Evolutionary conservation across 2,329 filamentous ascomycete genomes (phyloP), one percentile per base, ranked within the genome.

Genomic region (Trichothecium sympodiale): DNA sequence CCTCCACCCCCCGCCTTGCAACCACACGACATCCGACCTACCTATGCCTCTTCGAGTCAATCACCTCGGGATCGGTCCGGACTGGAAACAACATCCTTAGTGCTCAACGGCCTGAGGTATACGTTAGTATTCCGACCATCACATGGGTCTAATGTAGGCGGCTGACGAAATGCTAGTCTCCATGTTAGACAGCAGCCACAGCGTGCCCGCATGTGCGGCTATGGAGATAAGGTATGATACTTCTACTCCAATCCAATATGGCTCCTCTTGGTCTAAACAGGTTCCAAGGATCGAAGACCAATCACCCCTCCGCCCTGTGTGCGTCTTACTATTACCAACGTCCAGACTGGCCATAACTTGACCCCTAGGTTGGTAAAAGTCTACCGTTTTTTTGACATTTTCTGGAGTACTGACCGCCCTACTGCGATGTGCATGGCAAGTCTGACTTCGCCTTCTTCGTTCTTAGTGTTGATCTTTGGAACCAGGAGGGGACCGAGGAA

Each of bases 251-350:
- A 15, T 23, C 5, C n/a, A 15, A 14, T 35, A 38, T 25, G 20
- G 20, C 20, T 10, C 20, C 20, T 25, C 20, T 10, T 6, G 20
- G 20, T 25, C 10, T 25, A 6, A 25, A 25, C 20, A 25, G 20
- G 6, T 25, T 6, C 10, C 20, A 50, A 94, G 83, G 91, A 98
- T 58, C 83, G 91, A 45, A 75, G 91, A 44, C 91, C 91, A 17
- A 95, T 98, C 48, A 96, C 91, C 18, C 89, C 91, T 12, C 91
- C 91, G 16, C 89, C 91, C 3, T 95, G 89, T 57, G 82, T 96
- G 35, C 75, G 82, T 43, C 72, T 96, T 10, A 69, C 91, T 28
- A 80, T 96, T 35, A 77, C 71, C 41, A 85, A 95, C 56, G 64
- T 71, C 29, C 60, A 62, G 13, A 88, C 84, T 0, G 80, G 83